Evolutionary conservation across 2,329 filamentous ascomycete species (phyloP).

Genomic region (Xylaria polymorpha): DNA sequence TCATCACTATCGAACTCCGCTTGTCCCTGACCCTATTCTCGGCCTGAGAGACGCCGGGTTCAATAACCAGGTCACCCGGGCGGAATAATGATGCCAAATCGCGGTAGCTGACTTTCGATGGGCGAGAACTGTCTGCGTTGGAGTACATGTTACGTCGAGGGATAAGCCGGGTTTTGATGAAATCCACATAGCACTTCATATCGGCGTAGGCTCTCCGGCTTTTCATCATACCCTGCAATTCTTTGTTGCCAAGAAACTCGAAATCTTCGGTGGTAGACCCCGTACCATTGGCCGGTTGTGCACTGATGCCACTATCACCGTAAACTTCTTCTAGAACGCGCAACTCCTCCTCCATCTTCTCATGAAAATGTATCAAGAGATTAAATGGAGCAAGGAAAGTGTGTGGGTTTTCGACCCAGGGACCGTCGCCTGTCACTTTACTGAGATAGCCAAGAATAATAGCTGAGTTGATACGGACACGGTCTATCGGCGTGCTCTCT

Average conservation of each 20-base stretch:
- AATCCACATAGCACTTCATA: conserved; percentile 39
- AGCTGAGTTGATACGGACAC: conserved; percentile 38
- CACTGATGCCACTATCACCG: conserved; percentile 6
- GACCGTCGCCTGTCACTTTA: conserved; percentile 38
- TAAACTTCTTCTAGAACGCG: conserved; percentile 23
- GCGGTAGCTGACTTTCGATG: conserved; percentile 33
- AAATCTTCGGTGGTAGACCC: conserved; percentile 18
- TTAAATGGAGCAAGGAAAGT: conserved; percentile 38
- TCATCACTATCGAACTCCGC: conserved; percentile 26
- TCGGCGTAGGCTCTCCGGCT: conserved; percentile 38
- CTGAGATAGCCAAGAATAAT: conserved; percentile 39
- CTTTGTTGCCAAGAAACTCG: conserved; percentile 32
- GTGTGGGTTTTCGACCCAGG: conserved; percentile 36
- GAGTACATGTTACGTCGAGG: conserved; percentile 36
- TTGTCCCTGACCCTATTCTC: conserved; percentile 33
- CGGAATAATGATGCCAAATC: conserved; percentile 38
- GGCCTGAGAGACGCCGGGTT: conserved; percentile 29
- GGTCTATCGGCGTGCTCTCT: conserved; percentile 32
- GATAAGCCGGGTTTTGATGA: conserved; percentile 35
- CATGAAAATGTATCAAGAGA: conserved; percentile 37
- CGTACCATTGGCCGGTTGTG: conserved; percentile 2
- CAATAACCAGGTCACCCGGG: conserved; percentile 35
- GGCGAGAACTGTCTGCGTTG: conserved; percentile 21
- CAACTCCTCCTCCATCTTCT: conserved; percentile 36
- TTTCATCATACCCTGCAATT: conserved; percentile 36